These are phyloP conservation scores for Globisporangium irregulare DNA, from an alignment of 352 stramenopile species.

Conservation along the genomic window DNA sequence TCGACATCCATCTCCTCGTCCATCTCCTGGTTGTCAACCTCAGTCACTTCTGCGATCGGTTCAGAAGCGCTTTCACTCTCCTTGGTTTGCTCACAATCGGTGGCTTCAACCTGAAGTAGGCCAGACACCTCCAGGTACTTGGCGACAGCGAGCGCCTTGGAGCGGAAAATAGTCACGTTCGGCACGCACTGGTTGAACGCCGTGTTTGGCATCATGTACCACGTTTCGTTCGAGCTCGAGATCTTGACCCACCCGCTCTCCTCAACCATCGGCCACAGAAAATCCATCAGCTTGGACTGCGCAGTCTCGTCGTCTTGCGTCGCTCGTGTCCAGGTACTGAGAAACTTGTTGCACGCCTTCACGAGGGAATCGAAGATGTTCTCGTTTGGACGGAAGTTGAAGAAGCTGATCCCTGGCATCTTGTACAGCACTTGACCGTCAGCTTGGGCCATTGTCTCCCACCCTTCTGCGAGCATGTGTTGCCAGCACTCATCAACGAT, in stretches of 20 bases:
- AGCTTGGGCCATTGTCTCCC: slow-evolving; percentile 55
- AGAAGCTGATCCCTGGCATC: slow-evolving; percentile 65
- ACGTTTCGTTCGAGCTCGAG: slow-evolving; percentile 39
- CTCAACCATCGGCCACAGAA: slow-evolving; percentile 61
- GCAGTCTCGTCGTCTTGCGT: slow-evolving; percentile 18
- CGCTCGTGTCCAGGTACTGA: slow-evolving; percentile 36
- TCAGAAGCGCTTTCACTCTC: neutral
- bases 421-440: slow-evolving; percentile 60
- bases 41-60: neutral
- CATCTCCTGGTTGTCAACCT: slow-evolving; percentile 6
- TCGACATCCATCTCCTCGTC: slow-evolving; percentile 26
- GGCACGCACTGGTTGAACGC: slow-evolving; percentile 65
- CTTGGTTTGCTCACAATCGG: neutral
- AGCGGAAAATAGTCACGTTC: slow-evolving; percentile 74
- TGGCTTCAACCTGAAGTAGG: slow-evolving; percentile 9
- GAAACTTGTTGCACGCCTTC: slow-evolving; percentile 50
- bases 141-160: slow-evolving; percentile 52
- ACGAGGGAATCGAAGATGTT: slow-evolving; percentile 78
- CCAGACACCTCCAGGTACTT: slow-evolving; percentile 49
- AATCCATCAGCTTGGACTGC: slow-evolving; percentile 32
- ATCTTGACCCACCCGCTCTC: slow-evolving; percentile 60
- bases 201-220: slow-evolving; percentile 65
- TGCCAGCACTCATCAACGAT: slow-evolving; percentile 50
- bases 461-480: slow-evolving; percentile 54
- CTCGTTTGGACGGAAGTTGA: slow-evolving; percentile 64